These are phyloP conservation scores for Vanrija humicola DNA, from an alignment of 1,284 basidiomycete species.

Conservation along the genomic window DNA sequence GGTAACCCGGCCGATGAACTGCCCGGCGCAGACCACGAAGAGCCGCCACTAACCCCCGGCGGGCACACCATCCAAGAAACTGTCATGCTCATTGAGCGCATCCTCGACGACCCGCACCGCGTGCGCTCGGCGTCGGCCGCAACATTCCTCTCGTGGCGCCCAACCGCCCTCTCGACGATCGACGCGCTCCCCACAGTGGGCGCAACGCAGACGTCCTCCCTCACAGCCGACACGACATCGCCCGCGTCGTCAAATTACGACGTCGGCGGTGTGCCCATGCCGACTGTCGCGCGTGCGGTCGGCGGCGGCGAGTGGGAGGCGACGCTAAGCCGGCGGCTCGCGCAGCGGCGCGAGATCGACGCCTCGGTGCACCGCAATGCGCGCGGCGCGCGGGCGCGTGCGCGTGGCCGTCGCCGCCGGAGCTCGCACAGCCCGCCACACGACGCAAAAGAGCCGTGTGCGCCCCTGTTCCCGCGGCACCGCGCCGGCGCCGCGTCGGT, in stretches of 20 bases:
- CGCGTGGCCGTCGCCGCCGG: not conserved
- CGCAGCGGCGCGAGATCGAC: conserved; percentile 30
- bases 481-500: not conserved
- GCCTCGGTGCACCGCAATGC: conserved; percentile 4
- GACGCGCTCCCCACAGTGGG: not conserved
- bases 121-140: conserved; percentile 11
- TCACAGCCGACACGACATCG: conserved; percentile 13
- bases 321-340: conserved; percentile 34
- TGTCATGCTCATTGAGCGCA: conserved; percentile 5
- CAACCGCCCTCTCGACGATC: conserved; percentile 1
- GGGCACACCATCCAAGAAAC: not conserved
- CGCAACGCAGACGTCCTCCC: conserved; percentile 9
- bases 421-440: not conserved
- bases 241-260: conserved; percentile 14
- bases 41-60: not conserved
- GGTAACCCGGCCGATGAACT: not conserved
- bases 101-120: conserved; percentile 2
- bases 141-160: conserved; percentile 29
- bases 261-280: conserved; percentile 22
- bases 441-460: not conserved
- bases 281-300: conserved; percentile 35
- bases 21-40: not conserved
- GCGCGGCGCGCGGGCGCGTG: not conserved
- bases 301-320: conserved; percentile 46
- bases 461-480: conserved; percentile 13